These are phyloP conservation scores for Skeletonema tropicum DNA, from an alignment of 108 stramenopile genomes.

Conservation along the genomic window DNA sequence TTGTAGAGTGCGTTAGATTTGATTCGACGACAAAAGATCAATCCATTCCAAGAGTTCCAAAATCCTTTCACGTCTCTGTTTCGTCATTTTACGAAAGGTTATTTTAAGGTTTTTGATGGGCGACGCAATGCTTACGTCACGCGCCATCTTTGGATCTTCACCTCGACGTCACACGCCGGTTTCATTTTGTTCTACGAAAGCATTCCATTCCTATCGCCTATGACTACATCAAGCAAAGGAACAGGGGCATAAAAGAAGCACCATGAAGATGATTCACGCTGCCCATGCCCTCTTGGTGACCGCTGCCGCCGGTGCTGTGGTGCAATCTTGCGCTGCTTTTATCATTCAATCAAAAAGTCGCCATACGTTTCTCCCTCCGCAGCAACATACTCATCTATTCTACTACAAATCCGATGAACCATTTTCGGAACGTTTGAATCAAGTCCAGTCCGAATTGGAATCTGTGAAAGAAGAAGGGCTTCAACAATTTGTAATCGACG, in stretches of 20 bases:
- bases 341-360: not conserved
- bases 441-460: slow-evolving; percentile 14
- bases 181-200: too few species aligned
- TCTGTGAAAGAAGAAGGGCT: slow-evolving; percentile 11
- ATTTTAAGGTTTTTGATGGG: too few species aligned
- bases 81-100: too few species aligned
- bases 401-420: slow-evolving; percentile 22
- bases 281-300: not conserved
- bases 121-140: too few species aligned
- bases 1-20: too few species aligned
- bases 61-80: too few species aligned
- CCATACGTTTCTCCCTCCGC: not conserved
- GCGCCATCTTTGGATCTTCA: too few species aligned
- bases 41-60: too few species aligned
- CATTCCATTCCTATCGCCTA: too few species aligned
- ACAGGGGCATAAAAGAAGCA: not conserved
- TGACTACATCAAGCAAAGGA: too few species aligned
- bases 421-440: slow-evolving; percentile 13
- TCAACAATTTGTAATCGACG: slow-evolving; percentile 14
- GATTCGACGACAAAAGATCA: too few species aligned
- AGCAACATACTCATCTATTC: not conserved
- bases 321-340: not conserved
- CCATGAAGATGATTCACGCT: not conserved
- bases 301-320: not conserved
- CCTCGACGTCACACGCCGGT: too few species aligned